Evolutionary conservation across 306 rosid species (phyloP).

Genomic region (Pyrus communis): DNA sequence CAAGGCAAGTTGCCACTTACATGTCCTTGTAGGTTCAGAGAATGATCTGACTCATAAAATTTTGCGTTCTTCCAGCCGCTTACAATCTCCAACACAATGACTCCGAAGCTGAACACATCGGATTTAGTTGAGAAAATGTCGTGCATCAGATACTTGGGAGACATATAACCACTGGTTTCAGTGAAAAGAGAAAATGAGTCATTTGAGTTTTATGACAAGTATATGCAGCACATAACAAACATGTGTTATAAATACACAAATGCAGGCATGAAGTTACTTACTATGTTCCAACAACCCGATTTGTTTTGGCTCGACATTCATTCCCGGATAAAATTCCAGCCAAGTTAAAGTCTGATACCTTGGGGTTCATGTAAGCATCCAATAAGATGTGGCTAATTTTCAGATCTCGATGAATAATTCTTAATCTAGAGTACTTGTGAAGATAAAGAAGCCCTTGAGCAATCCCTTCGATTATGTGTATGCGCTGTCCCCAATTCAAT

Average conservation of each 20-base stretch:
- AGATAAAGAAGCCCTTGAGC: slow-evolving; percentile 25
- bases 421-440: slow-evolving; percentile 21
- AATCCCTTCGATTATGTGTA: slow-evolving; percentile 15
- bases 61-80: slow-evolving; percentile 5
- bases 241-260: background rate
- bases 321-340: slow-evolving; percentile 4
- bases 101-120: slow-evolving; percentile 13
- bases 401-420: slow-evolving; percentile 13
- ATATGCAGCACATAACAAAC: background rate
- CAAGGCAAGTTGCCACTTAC: background rate
- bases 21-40: slow-evolving; percentile 16
- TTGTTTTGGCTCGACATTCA: slow-evolving; percentile 10
- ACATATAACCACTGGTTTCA: slow-evolving; percentile 10
- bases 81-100: slow-evolving; percentile 9
- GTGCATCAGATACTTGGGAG: slow-evolving; percentile 10
- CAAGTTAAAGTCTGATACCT: slow-evolving; percentile 16
- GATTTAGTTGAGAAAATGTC: slow-evolving; percentile 5
- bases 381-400: slow-evolving; percentile 13
- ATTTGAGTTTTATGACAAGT: background rate
- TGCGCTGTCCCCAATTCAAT: slow-evolving; percentile 7
- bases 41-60: background rate
- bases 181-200: background rate
- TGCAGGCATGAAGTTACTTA: background rate
- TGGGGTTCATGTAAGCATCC: slow-evolving; percentile 19
- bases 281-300: slow-evolving; percentile 13